These are phyloP conservation scores for Aspergillus candidus DNA, from an alignment of 2,329 filamentous ascomycete species.

Conservation along the genomic window DNA sequence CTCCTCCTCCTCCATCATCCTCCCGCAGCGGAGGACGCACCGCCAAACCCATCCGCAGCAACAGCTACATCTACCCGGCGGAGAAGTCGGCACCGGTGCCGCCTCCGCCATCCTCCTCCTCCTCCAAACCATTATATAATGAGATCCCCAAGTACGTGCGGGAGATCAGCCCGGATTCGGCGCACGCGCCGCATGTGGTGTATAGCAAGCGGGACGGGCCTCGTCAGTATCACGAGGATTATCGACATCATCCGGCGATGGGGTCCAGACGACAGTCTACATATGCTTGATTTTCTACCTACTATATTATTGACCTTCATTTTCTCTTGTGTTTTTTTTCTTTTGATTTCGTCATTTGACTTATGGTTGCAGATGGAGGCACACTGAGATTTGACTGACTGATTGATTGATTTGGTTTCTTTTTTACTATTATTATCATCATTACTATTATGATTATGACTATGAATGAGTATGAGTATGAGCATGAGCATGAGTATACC, in stretches of 20 bases:
- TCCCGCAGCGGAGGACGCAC: slow-evolving; percentile 23
- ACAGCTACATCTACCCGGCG: slow-evolving; percentile 21
- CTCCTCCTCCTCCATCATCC: slow-evolving; percentile 12
- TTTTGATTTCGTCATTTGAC: too few species aligned
- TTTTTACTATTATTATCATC: too few species aligned
- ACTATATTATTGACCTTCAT: too few species aligned
- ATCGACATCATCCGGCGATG: slow-evolving; percentile 10
- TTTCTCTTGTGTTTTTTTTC: too few species aligned
- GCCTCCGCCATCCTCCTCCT: slow-evolving; percentile 14
- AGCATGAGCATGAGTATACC: too few species aligned
- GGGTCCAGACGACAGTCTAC: slow-evolving; percentile 23
- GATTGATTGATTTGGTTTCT: too few species aligned
- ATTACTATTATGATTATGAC: too few species aligned
- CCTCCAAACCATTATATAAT: slow-evolving; percentile 10
- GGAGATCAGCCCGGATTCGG: slow-evolving; percentile 17
- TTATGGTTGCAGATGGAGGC: too few species aligned
- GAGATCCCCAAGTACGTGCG: slow-evolving; percentile 7
- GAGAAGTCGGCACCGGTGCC: slow-evolving; percentile 20
- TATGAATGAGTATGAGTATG: too few species aligned
- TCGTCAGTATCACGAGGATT: slow-evolving; percentile 16
- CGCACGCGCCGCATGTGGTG: slow-evolving; percentile 9
- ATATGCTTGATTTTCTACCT: slow-evolving; percentile 12
- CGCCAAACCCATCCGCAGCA: slow-evolving; percentile 26
- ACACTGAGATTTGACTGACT: too few species aligned
- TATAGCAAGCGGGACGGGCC: slow-evolving; percentile 14